Evolutionary conservation across 306 rosid species (phyloP).

Genomic region (Vigna radiata): DNA sequence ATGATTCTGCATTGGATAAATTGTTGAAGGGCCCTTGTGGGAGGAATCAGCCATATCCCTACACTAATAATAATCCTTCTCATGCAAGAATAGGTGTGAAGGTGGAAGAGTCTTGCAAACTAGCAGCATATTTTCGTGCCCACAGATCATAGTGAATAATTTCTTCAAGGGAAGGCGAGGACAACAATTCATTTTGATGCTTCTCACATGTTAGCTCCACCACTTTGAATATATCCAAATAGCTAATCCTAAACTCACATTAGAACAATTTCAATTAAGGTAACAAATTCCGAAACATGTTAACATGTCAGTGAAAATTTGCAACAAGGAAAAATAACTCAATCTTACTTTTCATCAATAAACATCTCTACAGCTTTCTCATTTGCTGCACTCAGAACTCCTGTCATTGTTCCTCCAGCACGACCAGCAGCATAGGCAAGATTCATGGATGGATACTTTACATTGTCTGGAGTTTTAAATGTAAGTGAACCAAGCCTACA

Average conservation of each 20-base stretch:
- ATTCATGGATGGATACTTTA: constrained; percentile 95
- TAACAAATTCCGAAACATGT: background rate
- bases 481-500: constrained; percentile 97
- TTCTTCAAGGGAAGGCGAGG: constrained; percentile 91
- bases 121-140: constrained; percentile 87
- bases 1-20: constrained; percentile 39
- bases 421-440: constrained; percentile 98
- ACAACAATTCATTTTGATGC: constrained; percentile 69
- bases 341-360: constrained; percentile 81
- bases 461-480: constrained; percentile 88
- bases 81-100: constrained; percentile 69
- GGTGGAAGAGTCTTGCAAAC: constrained; percentile 55
- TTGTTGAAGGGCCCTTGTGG: constrained; percentile 34
- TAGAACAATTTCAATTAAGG: constrained; percentile 8
- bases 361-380: constrained; percentile 99
- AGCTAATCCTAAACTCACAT: constrained; percentile 70
- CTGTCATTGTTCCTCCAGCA: constrained; percentile 99
- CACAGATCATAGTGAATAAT: constrained; percentile 85
- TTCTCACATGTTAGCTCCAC: constrained; percentile 91
- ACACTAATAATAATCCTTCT: constrained; percentile 2
- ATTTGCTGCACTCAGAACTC: constrained; percentile 99
- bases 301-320: constrained; percentile 7
- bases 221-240: constrained; percentile 91
- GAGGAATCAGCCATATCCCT: too few relatives aligned
- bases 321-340: background rate